A percentile compares a stretch with the other conserved stretches of the same genome.
Conservation (phyloP, 495 filamentous ascomycete genomes). For the Haplographium delicatum region DNA sequence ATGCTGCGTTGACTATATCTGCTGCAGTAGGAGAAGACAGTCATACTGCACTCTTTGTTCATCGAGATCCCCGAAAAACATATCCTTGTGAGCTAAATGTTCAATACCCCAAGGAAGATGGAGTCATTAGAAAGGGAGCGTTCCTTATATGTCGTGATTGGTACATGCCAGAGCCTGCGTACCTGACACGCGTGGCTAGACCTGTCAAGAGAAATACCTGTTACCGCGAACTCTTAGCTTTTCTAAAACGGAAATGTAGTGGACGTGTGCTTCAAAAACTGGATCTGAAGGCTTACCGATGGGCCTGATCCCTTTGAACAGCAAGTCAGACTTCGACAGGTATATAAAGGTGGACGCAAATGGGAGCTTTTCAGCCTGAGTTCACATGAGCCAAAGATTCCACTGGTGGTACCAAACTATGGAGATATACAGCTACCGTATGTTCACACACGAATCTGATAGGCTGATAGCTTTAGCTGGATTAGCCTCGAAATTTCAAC, state of each 20-base stretch:
- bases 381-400: constrained; percentile 2
- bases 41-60: constrained; percentile 3
- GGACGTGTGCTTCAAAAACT: constrained; percentile 3
- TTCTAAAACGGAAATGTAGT: constrained; percentile 2
- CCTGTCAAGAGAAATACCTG: constrained; percentile 5
- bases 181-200: constrained; percentile 9
- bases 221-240: constrained; percentile 1
- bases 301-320: constrained; percentile 4
- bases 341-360: constrained; percentile 1
- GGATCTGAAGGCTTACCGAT: constrained; percentile 9
- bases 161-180: neutral
- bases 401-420: constrained; percentile 8
- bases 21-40: constrained; percentile 8
- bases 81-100: constrained; percentile 1
- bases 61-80: constrained; percentile 7
- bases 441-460: constrained; percentile 2
- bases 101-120: constrained; percentile 7
- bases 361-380: neutral
- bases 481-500: constrained; percentile 7
- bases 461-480: constrained; percentile 8
- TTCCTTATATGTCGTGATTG: constrained; percentile 1
- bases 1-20: constrained; percentile 1
- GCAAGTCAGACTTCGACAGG: constrained; percentile 4
- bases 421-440: constrained; percentile 7
- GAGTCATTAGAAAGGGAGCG: constrained; percentile 1